Evolutionary conservation across 1,139 yeast genomes (phyloP).

Genomic region (Zygoascus hellenicus): DNA sequence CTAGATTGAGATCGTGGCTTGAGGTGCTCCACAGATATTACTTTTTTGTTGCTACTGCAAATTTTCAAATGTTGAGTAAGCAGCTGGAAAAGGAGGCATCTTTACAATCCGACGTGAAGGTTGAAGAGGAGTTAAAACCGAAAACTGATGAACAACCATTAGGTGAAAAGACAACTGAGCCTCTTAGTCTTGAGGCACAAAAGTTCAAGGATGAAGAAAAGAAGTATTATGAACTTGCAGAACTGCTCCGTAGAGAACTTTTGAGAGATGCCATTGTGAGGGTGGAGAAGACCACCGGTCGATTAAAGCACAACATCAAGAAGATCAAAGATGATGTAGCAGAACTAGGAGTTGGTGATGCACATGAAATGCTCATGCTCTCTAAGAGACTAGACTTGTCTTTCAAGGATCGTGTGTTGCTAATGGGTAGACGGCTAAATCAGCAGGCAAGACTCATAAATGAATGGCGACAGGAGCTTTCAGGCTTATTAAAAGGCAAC

Average conservation of each 20-base stretch:
- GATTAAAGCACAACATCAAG: slow-evolving; percentile 15
- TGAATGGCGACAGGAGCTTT: slow-evolving; percentile 47
- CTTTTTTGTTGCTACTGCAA: slow-evolving; percentile 76
- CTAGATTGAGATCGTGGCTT: slow-evolving; percentile 39
- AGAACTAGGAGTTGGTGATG: background rate
- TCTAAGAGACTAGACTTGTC: slow-evolving; percentile 20
- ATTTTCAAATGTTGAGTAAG: slow-evolving; percentile 47
- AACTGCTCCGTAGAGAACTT: slow-evolving; percentile 49
- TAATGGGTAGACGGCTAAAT: slow-evolving; percentile 41
- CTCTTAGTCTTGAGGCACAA: slow-evolving; percentile 20
- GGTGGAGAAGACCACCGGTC: slow-evolving; percentile 26
- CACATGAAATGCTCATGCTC: slow-evolving; percentile 1
- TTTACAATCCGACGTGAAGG: slow-evolving; percentile 10
- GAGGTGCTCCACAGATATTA: slow-evolving; percentile 68
- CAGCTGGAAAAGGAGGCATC: slow-evolving; percentile 18
- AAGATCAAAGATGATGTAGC: slow-evolving; percentile 3
- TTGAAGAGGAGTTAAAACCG: slow-evolving; percentile 13
- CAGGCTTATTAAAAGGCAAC: slow-evolving; percentile 42
- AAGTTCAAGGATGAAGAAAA: slow-evolving; percentile 38
- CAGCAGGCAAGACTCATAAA: slow-evolving; percentile 53
- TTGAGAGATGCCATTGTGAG: slow-evolving; percentile 43
- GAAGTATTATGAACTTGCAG: slow-evolving; percentile 58
- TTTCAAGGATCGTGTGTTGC: slow-evolving; percentile 18
- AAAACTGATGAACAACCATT: slow-evolving; percentile 1
- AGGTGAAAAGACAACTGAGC: slow-evolving; percentile 7